Conservation (phyloP, 345 rosid genomes). For the Salix arbutifolia region DNA sequence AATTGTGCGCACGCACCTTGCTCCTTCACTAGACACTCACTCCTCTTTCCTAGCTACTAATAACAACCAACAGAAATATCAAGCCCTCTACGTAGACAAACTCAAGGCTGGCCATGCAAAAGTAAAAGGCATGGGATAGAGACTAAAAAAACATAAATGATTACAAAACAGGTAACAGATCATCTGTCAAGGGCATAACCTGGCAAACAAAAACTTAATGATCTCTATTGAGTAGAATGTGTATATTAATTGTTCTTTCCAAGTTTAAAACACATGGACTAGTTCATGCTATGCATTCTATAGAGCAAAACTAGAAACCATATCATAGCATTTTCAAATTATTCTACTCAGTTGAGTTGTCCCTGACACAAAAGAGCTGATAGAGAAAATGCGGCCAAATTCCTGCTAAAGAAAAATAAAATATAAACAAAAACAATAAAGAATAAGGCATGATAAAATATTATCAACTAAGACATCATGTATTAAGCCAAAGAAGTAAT, state of each 20-base stretch:
- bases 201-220: background rate
- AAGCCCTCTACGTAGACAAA: background rate
- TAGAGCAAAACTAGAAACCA: slow-evolving; percentile 4
- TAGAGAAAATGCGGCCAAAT: background rate
- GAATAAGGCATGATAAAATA: background rate
- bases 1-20: too few species aligned
- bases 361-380: background rate
- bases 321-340: background rate
- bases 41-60: background rate
- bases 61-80: background rate
- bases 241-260: background rate
- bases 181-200: background rate
- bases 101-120: background rate
- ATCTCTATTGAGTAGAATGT: background rate
- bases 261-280: background rate
- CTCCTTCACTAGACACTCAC: background rate
- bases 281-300: background rate
- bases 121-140: background rate
- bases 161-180: background rate
- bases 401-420: background rate
- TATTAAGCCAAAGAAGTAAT: background rate
- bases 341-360: background rate
- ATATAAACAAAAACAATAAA: background rate
- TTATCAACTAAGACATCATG: slow-evolving; percentile 4
- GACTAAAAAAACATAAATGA: background rate